Evolutionary conservation across 257 asterid genomes (phyloP).

Genomic region (Solanum chiquidenum): DNA sequence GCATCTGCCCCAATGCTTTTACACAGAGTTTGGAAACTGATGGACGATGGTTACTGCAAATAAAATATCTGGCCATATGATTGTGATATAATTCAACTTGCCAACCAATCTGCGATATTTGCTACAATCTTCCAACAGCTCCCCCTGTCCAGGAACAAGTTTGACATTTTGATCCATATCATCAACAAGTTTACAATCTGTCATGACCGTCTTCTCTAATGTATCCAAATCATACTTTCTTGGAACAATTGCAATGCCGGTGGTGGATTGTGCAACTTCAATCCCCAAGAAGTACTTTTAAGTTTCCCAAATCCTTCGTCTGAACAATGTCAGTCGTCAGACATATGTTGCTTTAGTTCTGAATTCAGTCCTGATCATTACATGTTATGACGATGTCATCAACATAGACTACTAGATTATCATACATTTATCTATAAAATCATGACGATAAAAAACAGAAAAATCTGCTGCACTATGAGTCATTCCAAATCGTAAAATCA

Average conservation of each 20-base stretch:
- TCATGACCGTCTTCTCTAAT: not conserved
- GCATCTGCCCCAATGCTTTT: not conserved
- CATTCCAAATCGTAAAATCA: not conserved
- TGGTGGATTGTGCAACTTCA: not conserved
- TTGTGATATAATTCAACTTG: not conserved
- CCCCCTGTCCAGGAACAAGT: not conserved
- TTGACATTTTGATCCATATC: not conserved
- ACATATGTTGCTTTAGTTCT: not conserved
- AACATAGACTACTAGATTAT: not conserved
- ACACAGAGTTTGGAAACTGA: not conserved
- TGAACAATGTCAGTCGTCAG: not conserved
- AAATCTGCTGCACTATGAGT: not conserved
- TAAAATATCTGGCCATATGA: not conserved
- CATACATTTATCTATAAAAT: not conserved
- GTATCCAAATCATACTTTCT: not conserved
- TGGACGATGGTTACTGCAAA: not conserved
- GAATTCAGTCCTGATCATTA: not conserved
- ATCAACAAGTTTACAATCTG: not conserved
- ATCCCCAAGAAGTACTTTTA: not conserved
- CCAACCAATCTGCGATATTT: not conserved
- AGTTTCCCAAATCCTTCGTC: not conserved
- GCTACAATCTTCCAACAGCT: not conserved
- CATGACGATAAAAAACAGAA: not conserved
- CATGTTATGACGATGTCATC: not conserved
- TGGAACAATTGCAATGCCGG: not conserved